Evolutionary conservation across 2,329 filamentous ascomycete species (phyloP), one percentile per base, ranked within the genome.

Genomic region (Fonsecaea nubica): DNA sequence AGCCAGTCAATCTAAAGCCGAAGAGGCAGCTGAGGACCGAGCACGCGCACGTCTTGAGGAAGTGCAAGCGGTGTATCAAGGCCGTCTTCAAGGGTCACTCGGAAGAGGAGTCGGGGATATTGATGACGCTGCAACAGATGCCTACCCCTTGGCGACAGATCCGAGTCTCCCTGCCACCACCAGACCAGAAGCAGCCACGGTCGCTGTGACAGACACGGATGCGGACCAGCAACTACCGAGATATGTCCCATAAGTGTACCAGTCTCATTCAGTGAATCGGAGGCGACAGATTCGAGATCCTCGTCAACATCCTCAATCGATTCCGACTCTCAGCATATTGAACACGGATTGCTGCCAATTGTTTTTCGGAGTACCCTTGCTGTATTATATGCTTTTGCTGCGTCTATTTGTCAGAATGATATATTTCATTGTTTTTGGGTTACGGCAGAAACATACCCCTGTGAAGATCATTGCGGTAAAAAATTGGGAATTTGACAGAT

Each of bases 1-100:
- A 13, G 30, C 38, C 4, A 45, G 12, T 40, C 64, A 64, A 38
- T 58, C 62, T 8, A 68, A 68, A 45, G 66, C 40, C 4, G 36
- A 68, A 42, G 66, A 68, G 50, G 66, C 66, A n/a, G 66, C 66
- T 6, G 66, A 68, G 59, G 66, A 68, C 18, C 62, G 62, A 10
- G 58, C 58, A 13, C 64, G 52, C 4, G 58, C 58, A 9, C 58
- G 58, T 7, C 25, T 63, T 15, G 33, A 18, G 10, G 54, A 25
- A 53, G 45, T 63, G 9, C 53, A 60, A 63, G 40, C 32, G 8
- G 3, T 35, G 10, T 61, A 61, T 10, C 58, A 61, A 35, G 52
- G 45, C 12, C 45, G 58, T 6, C n/a, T 15, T 25, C 10, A 61
- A 12, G 12, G 12, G 7, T 21, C 58, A 21, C 6, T 18, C 32